Base-by-base conservation (phyloP, 208 protist genomes). In the Leishmania lainsoni region DNA sequence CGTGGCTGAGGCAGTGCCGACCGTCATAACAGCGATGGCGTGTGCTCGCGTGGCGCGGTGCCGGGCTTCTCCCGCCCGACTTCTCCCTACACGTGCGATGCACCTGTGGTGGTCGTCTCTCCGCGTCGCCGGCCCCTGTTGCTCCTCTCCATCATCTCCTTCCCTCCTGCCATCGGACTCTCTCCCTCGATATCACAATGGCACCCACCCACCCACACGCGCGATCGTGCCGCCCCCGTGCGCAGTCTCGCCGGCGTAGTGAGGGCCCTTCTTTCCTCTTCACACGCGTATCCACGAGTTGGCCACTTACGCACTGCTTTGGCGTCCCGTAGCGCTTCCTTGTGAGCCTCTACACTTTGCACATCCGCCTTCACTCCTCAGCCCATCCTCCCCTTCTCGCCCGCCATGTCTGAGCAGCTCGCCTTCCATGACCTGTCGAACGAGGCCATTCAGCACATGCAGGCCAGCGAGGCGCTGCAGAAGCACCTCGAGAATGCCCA, bases 401-500 rank as follows among this genome's bases (percentile, higher is more conserved):
- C 54, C 20, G 54, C 20, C 58, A 93, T 94, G 89, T 91, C 86
- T 17, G 72, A 91, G 75, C 86, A 85, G 68, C 87, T 94, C 59
- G 83, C 81, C 32, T 93, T 95, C 83, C 91, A 97, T 82, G 89
- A 97, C 75, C n/a, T 97, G 9, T 95, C 92, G 56, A 89, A 86
- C 39, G 94, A 97, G 22, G 92, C 91, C 20, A 92, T 97, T 61
- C 48, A 66, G 39, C 16, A 79, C 54, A 96, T 97, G 94, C 78
- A 80, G 42, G 78, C 94, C 56, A 98, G 93, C 83, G 91, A 98
- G 91, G 94, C 93, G 12, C 90, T 98, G 54, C 86, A 88, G 54
- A 94, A 93, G 87, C 92, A 96, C 88, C 87, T 98, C 12, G 93
- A 95, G 88, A 96, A 98, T 77, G 94, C 94, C 9, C 94, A 98